Percentiles rank a stretch among this genome's conserved stretches.
These are phyloP conservation scores for Cronartium quercuum DNA, from an alignment of 1,284 basidiomycete species.

Conservation along the genomic window DNA sequence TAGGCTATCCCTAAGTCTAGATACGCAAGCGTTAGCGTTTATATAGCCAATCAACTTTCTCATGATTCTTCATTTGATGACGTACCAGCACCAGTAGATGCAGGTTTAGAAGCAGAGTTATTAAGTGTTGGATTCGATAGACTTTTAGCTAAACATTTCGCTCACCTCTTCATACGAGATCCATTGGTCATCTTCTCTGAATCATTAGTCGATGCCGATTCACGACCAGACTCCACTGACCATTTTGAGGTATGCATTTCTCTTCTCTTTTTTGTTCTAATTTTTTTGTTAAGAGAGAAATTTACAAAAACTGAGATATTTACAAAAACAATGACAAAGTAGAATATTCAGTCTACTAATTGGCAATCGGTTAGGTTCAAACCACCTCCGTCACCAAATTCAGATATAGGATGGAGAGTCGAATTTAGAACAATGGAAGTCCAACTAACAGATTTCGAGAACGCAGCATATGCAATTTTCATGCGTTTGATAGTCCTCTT, in stretches of 20 bases:
- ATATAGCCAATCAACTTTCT: conserved; percentile 77
- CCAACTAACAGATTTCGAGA: conserved; percentile 97
- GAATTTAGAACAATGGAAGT: conserved; percentile 99
- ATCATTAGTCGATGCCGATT: conserved; percentile 84
- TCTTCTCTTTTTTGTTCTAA: neutral
- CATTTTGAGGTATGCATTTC: conserved; percentile 74
- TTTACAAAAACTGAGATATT: neutral
- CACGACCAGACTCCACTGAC: conserved; percentile 63
- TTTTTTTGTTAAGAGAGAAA: neutral
- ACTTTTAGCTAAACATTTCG: conserved; percentile 79
- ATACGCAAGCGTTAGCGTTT: conserved; percentile 91
- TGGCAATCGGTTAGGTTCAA: conserved; percentile 99
- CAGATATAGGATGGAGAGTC: conserved; percentile 92
- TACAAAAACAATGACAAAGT: neutral
- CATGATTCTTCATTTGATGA: conserved; percentile 94
- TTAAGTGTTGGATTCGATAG: conserved; percentile 68
- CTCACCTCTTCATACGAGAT: conserved; percentile 95
- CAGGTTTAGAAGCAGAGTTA: conserved; percentile 61
- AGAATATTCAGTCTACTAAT: conserved; percentile 98
- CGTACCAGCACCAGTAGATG: conserved; percentile 71
- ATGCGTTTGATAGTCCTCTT: conserved; percentile 88
- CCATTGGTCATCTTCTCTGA: conserved; percentile 93
- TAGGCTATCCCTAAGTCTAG: conserved; percentile 81
- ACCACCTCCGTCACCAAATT: conserved; percentile 78
- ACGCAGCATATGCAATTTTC: conserved; percentile 92